phyloP scores from a whole-genome alignment of 2,329 filamentous ascomycete species.

The Ceratocystis variospora region DNA sequence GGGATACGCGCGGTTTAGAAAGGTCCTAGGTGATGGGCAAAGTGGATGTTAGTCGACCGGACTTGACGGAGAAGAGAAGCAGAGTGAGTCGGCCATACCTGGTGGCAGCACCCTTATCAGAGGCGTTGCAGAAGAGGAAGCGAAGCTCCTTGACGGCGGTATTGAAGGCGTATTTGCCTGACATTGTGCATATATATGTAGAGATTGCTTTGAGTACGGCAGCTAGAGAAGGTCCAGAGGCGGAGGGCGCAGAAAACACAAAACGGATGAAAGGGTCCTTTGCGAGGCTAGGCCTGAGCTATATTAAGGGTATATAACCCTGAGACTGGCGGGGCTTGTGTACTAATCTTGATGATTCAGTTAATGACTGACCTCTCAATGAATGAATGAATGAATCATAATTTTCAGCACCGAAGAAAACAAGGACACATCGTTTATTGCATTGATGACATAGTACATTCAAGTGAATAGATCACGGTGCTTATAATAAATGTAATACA shows the following conservation, averaged over 20 bases:
- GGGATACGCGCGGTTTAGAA: constrained; percentile 82
- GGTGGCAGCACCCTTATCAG: constrained; percentile 74
- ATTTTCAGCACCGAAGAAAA: too few relatives aligned
- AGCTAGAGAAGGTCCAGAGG: neutral
- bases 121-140: constrained; percentile 93
- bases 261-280: too few relatives aligned
- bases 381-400: too few relatives aligned
- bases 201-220: neutral
- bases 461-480: too few relatives aligned
- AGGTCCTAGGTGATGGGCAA: constrained; percentile 47
- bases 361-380: too few relatives aligned
- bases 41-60: neutral
- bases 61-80: neutral
- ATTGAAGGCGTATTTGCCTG: constrained; percentile 76
- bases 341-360: neutral
- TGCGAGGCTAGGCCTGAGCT: too few relatives aligned
- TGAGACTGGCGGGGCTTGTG: neutral
- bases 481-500: too few relatives aligned
- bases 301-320: neutral
- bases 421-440: too few relatives aligned
- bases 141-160: constrained; percentile 85
- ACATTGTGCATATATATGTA: neutral
- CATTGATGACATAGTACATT: too few relatives aligned
- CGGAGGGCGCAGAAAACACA: too few relatives aligned
- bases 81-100: constrained; percentile 42